Conservation (phyloP, 164 flowering plant genomes). For the Nymphaea colorata region DNA sequence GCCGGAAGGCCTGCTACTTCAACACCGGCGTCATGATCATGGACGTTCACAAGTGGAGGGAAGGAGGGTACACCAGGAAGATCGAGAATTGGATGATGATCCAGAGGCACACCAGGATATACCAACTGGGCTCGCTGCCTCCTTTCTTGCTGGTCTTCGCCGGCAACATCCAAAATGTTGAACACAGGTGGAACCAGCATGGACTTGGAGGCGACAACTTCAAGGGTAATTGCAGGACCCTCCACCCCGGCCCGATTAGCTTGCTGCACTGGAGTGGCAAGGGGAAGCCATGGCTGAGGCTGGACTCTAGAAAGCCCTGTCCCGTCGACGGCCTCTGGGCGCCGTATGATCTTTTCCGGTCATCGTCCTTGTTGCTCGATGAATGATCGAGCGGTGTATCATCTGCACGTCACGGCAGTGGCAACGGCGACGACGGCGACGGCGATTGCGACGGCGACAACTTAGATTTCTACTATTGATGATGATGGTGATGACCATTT, state of each 20-base stretch:
- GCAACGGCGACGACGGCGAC: neutral
- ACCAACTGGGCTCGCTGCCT: slow-evolving; percentile 43
- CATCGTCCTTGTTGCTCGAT: slow-evolving; percentile 20
- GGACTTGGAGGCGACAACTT: slow-evolving; percentile 55
- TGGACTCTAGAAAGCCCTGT: slow-evolving; percentile 45
- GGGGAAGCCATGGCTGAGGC: slow-evolving; percentile 49
- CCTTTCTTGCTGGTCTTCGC: slow-evolving; percentile 43
- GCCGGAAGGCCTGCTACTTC: slow-evolving; percentile 53
- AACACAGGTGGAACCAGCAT: slow-evolving; percentile 59
- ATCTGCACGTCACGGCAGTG: neutral
- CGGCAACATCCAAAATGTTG: slow-evolving; percentile 35
- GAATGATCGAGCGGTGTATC: slow-evolving; percentile 14
- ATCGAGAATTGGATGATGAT: slow-evolving; percentile 38
- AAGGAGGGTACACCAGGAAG: slow-evolving; percentile 29
- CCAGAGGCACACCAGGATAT: slow-evolving; percentile 46
- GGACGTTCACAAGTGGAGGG: slow-evolving; percentile 51
- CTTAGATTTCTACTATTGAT: no score
- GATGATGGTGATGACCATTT: no score
- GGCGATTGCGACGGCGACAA: neutral
- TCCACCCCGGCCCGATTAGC: slow-evolving; percentile 55
- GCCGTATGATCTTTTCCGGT: slow-evolving; percentile 39
- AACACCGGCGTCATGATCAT: slow-evolving; percentile 72
- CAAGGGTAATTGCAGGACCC: slow-evolving; percentile 39
- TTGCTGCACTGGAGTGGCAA: slow-evolving; percentile 55
- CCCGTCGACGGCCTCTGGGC: slow-evolving; percentile 44